Base-by-base conservation (phyloP, 805 yeast genomes). In the Huiozyma naganishii region DNA sequence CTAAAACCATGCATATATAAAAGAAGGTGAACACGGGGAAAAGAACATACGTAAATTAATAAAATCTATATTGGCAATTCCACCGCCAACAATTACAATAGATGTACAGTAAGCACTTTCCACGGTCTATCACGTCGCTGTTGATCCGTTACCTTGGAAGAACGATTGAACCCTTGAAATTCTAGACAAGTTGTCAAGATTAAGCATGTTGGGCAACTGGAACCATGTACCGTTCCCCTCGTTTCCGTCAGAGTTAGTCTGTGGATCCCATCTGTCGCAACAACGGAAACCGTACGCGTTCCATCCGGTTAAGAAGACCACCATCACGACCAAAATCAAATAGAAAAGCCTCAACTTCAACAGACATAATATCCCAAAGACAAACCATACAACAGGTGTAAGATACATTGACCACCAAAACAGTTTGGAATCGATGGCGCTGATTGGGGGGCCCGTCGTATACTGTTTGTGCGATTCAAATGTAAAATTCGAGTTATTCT, bases 1-100 rank as follows among this genome's bases (percentile, higher is more conserved):
- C 70, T 92, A 51, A 92, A 90, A 62, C 98, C 99, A 3, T 92
- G 99, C 67, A 85, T 92, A 47, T 92, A 92, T 65, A 92, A 92
- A 62, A 76, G 95, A 66, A 74, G 96, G 53, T 85, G 59, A 57
- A 34, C 9, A 5, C 9, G n/a, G 33, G 11, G 5, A 7, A 11
- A 30, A 30, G 12, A 30, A 6, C 5, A 34, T 23, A 6, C 29
- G 30, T 13, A 32, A 32, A 32, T 32, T 11, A 11, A 32, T 32
- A 11, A 11, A 11, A 32, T 32, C 12, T 32, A 32, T 32, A 3
- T 11, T 4, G 23, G 23, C 6, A 12, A 7, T 28, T 28, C 41
- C 13, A 37, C 9, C 13, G 23, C 32, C 12, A 12, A 23, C 11
- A 30, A 6, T 28, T 28, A 7, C 27, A 27, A 36, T 17, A 37